These are phyloP conservation scores for Inga laurina DNA, from an alignment of 306 rosid species.

Conservation along the genomic window DNA sequence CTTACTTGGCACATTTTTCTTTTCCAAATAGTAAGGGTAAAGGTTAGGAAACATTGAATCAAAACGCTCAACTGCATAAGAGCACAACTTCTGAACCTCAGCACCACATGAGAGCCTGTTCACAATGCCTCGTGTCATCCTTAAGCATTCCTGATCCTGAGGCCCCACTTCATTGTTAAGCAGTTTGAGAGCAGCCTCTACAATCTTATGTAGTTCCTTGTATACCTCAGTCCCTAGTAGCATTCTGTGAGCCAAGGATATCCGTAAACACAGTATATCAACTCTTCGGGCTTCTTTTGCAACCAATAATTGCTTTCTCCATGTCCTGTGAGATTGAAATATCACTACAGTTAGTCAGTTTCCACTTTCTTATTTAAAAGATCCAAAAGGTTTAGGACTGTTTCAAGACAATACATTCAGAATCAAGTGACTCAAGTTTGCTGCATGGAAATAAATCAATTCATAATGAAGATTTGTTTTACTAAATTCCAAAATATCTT, in stretches of 20 bases:
- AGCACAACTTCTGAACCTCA: slow-evolving; percentile 83
- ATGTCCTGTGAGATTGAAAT: slow-evolving; percentile 57
- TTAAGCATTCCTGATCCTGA: slow-evolving; percentile 67
- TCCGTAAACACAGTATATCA: slow-evolving; percentile 68
- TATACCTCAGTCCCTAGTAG: slow-evolving; percentile 61
- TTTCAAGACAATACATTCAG: neutral
- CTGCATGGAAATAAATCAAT: neutral
- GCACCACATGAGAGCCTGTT: slow-evolving; percentile 89
- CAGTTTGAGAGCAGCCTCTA: slow-evolving; percentile 61
- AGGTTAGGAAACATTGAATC: slow-evolving; percentile 54
- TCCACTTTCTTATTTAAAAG: neutral
- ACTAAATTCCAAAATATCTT: neutral
- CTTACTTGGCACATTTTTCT: slow-evolving; percentile 65
- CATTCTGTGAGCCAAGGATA: slow-evolving; percentile 71
- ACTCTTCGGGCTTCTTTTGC: slow-evolving; percentile 96
- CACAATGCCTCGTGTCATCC: slow-evolving; percentile 78
- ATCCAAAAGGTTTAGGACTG: neutral
- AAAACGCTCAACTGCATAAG: slow-evolving; percentile 65
- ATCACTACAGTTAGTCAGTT: slow-evolving; percentile 30
- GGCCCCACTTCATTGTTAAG: slow-evolving; percentile 78
- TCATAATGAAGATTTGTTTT: neutral
- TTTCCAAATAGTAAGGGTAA: slow-evolving; percentile 36
- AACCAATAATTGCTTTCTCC: slow-evolving; percentile 75
- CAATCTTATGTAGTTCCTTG: slow-evolving; percentile 55
- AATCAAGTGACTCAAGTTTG: neutral